A percentile compares a stretch with the other conserved stretches of the same genome.
phyloP scores from a whole-genome alignment of 2,329 filamentous ascomycete species.

The Alternaria metachromatica region DNA sequence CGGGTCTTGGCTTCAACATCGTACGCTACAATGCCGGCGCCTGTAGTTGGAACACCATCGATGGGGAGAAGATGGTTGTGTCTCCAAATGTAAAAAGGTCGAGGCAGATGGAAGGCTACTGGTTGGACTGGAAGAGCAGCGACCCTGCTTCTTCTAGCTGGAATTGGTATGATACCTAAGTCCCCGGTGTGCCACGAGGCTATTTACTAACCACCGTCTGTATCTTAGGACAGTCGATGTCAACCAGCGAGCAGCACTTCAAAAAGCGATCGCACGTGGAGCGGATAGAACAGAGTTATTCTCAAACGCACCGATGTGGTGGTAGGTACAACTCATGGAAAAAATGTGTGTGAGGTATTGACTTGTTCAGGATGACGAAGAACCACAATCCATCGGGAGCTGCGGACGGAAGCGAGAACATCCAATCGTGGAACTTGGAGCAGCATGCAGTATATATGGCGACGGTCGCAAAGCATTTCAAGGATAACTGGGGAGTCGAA shows the following conservation, averaged over 20 bases:
- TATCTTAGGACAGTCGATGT: slow-evolving; percentile 2
- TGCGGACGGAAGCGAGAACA: slow-evolving; percentile 8
- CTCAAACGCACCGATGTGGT: slow-evolving; percentile 13
- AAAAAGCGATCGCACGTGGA: slow-evolving; percentile 11
- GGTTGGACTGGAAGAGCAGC: slow-evolving; percentile 10
- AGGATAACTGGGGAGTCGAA: slow-evolving; percentile 5
- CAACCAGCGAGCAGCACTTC: slow-evolving; percentile 11
- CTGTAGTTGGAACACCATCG: slow-evolving; percentile 12
- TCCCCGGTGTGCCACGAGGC: not conserved
- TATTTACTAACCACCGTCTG: not conserved
- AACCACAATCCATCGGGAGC: slow-evolving; percentile 14
- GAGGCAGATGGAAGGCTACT: slow-evolving; percentile 14
- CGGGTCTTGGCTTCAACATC: slow-evolving; percentile 10
- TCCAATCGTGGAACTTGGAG: slow-evolving; percentile 14
- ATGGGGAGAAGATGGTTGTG: slow-evolving; percentile 6
- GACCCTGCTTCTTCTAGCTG: slow-evolving; percentile 6
- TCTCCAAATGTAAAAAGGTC: slow-evolving; percentile 12
- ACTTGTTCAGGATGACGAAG: slow-evolving; percentile 1
- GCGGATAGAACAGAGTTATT: slow-evolving; percentile 9
- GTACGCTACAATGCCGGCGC: slow-evolving; percentile 14
- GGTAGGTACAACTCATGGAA: not conserved
- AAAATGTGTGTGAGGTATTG: not conserved
- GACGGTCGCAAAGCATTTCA: slow-evolving; percentile 9
- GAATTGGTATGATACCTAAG: slow-evolving; percentile 1
- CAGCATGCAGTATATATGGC: slow-evolving; percentile 15